Evolutionary conservation across 1,284 basidiomycete genomes (phyloP).

Genomic region (Takashimella tepidaria): DNA sequence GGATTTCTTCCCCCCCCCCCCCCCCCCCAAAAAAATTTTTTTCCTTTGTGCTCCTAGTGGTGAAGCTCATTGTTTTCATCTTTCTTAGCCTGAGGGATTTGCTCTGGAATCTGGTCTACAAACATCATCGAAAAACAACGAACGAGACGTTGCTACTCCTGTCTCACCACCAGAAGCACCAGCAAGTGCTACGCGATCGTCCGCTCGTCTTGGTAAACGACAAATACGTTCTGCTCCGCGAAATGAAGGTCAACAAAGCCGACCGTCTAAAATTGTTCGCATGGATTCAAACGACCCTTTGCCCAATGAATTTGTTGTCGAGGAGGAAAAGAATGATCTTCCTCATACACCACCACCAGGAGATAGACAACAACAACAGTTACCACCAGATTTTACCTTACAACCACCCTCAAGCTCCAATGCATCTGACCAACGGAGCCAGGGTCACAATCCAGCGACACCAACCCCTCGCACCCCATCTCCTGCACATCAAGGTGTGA

Average conservation of each 20-base stretch:
- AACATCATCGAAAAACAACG: too few species aligned
- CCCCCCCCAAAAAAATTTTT: too few species aligned
- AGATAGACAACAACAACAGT: background rate
- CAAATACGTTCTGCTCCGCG: background rate
- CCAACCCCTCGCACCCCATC: conserved; percentile 26
- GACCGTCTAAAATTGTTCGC: background rate
- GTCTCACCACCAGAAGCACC: background rate
- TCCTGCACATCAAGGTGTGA: conserved; percentile 27
- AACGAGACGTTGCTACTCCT: background rate
- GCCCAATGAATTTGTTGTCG: too few species aligned
- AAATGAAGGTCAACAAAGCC: background rate
- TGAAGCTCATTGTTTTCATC: too few species aligned
- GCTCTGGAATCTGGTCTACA: too few species aligned
- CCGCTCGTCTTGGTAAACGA: background rate
- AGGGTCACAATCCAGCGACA: background rate
- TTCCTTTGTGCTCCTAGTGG: too few species aligned
- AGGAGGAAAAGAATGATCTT: too few species aligned
- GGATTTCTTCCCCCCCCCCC: too few species aligned
- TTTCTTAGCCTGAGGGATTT: too few species aligned
- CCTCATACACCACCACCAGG: background rate
- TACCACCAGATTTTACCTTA: background rate
- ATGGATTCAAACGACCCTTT: background rate
- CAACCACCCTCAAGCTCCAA: background rate
- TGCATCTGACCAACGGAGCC: too few species aligned
- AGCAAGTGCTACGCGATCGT: background rate